Base-by-base conservation (phyloP, 2,329 filamentous ascomycete genomes). In the Cladobotryum protrusum region DNA sequence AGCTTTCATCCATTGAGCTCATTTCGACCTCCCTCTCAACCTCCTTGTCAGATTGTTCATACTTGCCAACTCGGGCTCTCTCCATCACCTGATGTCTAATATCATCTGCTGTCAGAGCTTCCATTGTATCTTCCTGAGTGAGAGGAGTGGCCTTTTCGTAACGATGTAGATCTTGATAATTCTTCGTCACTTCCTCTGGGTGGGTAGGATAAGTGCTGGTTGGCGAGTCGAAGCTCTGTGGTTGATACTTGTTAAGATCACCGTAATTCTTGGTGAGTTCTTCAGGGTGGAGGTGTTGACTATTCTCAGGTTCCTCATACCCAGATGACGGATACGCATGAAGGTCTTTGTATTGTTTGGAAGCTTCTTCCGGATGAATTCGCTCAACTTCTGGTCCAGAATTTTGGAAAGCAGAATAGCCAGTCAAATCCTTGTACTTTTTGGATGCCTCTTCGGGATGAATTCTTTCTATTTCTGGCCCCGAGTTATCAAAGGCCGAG, bases 1-100 rank as follows among this genome's bases (percentile, higher is more conserved):
- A 72, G 52, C 67, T 69, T 50, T 72, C 70, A 45, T 72, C 69
- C 63, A 72, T 69, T 5, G 69, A 72, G 43, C 63, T 63, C 18
- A 61, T 45, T 11, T 65, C 67, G 4, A 58, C 58, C 4, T 67
- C 63, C 19, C 54, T 55, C 4, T 65, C 57, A 4, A 32, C 2
- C 3, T 32, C 42, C 18, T 34, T 33, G 20, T 32, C 56, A 55
- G 43, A 52, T 29, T 37, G 46, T 52, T 20, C 33, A 50, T 29
- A 47, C 44, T 47, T 59, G 40, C 48, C 54, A 37, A 61, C 53
- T 6, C 52, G 45, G 14, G 59, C 62, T 51, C 63, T 60, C 35
- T 55, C 58, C 20, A 68, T 41, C 14, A 67, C 65, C 20, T 62
- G 58, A 40, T 59, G 56, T 35, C 67, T 65, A 20, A 66, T 61